Base-by-base conservation (phyloP, 2,329 filamentous ascomycete species). In the Colletotrichum tofieldiae region DNA sequence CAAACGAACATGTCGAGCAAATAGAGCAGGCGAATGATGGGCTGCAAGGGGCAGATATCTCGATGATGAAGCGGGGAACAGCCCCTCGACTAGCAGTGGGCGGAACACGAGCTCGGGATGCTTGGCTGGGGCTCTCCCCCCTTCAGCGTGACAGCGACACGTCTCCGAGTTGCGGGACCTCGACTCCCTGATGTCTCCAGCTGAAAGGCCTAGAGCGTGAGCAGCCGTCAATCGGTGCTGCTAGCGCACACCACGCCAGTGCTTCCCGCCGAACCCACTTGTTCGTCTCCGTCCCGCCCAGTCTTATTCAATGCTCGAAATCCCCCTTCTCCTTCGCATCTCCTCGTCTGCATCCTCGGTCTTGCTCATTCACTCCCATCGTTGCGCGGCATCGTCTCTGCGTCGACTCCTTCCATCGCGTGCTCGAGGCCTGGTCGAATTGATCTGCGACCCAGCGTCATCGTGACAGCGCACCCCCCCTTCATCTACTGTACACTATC, bases 381-480 rank as follows among this genome's bases (percentile, higher is more conserved):
- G 37, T 51, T n/a, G 23, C 16, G 5, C 2, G 35, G 8, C 35
- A 45, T 18, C 55, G 18, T 59, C 54, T 47, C 49, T 64, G 65
- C 26, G 14, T 49, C 26, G 45, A 11, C 23, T 23, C 18, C 32
- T 12, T 26, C 26, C 39, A 65, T 72, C 54, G 54, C 65, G 65
- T 69, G 70, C 54, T 59, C 16, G 32, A 51, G 43, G 35, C 1
- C 41, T 65, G 51, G 26, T 51, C 56, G 37, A 23, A 20, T 64
- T 23, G 60, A 65, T 55, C 65, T 60, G 54, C 70, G 60, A 23
- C 47, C 39, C 20, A 49, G 59, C 60, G 70, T 70, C 70, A 70
- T 70, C 65, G 66, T 69, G 65, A 72, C 70, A 72, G 70, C 70
- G 59, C 65, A 69, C 45, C 39, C 58, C 65, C 52, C 69, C 59